phyloP scores from a whole-genome alignment of 176 grass and related monocot genomes.

The Hordeum vulgare region DNA sequence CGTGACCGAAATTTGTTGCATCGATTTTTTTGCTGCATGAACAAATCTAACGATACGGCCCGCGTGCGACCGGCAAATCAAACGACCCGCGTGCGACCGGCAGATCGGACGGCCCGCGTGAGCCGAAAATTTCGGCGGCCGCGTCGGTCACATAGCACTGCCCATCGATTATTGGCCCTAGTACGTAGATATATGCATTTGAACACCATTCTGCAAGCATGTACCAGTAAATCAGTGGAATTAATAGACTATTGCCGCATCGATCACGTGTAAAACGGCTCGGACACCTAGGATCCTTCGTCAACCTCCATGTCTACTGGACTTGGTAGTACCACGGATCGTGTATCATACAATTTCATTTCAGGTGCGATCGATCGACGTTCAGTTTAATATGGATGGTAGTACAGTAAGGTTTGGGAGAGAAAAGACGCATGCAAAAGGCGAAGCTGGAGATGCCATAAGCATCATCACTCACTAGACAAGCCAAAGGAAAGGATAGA shows the following conservation, averaged over 20 bases:
- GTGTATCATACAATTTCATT: not conserved
- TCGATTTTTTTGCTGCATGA: too few relatives aligned
- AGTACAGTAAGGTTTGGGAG: not conserved
- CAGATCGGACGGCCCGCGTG: too few relatives aligned
- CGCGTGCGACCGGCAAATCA: too few relatives aligned
- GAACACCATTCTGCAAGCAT: not conserved
- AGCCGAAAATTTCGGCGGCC: too few relatives aligned
- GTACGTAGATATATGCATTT: not conserved
- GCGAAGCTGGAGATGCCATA: slow-evolving; percentile 2
- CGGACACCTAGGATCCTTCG: not conserved
- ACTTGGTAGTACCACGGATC: not conserved
- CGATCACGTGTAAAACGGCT: not conserved
- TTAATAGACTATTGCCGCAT: not conserved
- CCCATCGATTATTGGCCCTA: too few relatives aligned
- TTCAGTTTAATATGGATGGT: not conserved
- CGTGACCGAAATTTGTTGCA: too few relatives aligned
- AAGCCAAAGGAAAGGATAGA: not conserved
- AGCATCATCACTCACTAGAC: not conserved
- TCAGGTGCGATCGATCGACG: not conserved
- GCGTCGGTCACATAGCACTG: too few relatives aligned
- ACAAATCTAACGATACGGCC: too few relatives aligned
- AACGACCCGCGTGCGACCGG: too few relatives aligned
- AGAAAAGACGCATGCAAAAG: not conserved
- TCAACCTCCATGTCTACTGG: not conserved
- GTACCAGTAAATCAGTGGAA: not conserved